These are phyloP conservation scores for Boletus reticuloceps DNA, from an alignment of 768 basidiomycete genomes.

Conservation along the genomic window DNA sequence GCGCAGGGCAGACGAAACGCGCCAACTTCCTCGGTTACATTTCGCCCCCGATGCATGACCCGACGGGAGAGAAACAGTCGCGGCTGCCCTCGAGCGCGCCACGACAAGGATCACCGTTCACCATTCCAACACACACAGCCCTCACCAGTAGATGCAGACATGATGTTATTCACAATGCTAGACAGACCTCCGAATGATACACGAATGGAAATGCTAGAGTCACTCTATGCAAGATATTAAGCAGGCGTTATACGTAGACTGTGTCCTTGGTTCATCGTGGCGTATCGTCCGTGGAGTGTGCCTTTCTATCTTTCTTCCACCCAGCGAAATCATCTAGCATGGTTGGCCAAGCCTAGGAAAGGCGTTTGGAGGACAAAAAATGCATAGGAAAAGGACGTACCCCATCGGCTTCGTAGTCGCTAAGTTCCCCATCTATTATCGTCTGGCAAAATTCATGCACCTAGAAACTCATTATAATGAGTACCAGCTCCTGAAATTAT, in stretches of 20 bases:
- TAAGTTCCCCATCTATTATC: slow-evolving; percentile 56
- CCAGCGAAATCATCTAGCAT: slow-evolving; percentile 74
- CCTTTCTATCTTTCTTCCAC: slow-evolving; percentile 49
- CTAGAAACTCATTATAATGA: slow-evolving; percentile 33
- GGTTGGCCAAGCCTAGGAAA: slow-evolving; percentile 73
- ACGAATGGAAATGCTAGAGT: slow-evolving; percentile 10
- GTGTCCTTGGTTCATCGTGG: slow-evolving; percentile 9
- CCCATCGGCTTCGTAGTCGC: slow-evolving; percentile 73
- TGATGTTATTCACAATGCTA: neutral
- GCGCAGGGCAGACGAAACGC: slow-evolving; percentile 8
- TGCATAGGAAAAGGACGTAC: slow-evolving; percentile 40
- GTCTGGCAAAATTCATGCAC: slow-evolving; percentile 74
- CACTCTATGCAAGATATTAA: slow-evolving; percentile 13
- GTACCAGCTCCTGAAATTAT: neutral
- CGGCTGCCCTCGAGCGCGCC: neutral
- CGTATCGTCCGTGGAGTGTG: neutral
- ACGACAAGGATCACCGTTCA: neutral
- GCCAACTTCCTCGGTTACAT: slow-evolving; percentile 16
- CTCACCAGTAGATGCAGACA: neutral
- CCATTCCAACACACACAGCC: neutral
- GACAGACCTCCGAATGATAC: neutral
- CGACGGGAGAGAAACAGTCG: neutral
- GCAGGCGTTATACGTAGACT: slow-evolving; percentile 10
- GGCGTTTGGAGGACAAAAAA: neutral
- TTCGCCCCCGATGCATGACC: slow-evolving; percentile 16